Evolutionary conservation across 148 eudicot genomes (phyloP).

Genomic region (Spergularia bocconei): DNA sequence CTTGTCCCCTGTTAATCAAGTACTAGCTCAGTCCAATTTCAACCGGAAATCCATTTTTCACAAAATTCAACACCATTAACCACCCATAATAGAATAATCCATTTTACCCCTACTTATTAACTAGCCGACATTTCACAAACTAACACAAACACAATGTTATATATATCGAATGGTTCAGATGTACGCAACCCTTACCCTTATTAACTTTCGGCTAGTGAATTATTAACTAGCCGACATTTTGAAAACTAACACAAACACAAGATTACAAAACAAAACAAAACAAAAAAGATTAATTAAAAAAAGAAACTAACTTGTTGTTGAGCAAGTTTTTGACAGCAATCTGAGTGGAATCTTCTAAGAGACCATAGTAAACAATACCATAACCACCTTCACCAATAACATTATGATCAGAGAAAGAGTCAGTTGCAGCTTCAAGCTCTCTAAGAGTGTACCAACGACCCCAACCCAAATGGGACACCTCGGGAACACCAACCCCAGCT

Average conservation of each 20-base stretch:
- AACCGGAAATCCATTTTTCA: not conserved
- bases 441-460: slow-evolving; percentile 78
- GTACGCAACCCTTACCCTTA: not conserved
- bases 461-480: slow-evolving; percentile 81
- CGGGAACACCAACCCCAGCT: slow-evolving; percentile 31
- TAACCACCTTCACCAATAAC: slow-evolving; percentile 83
- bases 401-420: slow-evolving; percentile 53
- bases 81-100: not conserved
- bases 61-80: not conserved
- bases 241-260: not conserved
- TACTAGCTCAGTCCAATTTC: not conserved
- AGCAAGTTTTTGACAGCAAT: slow-evolving; percentile 76
- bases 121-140: not conserved
- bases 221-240: not conserved
- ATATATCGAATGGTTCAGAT: not conserved
- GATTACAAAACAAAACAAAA: not conserved
- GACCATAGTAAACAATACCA: slow-evolving; percentile 71
- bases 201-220: not conserved
- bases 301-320: slow-evolving; percentile 48
- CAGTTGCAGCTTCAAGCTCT: slow-evolving; percentile 64
- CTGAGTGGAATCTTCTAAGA: slow-evolving; percentile 45
- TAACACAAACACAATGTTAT: not conserved
- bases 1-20: slow-evolving; percentile 51
- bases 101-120: not conserved
- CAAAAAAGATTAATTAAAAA: not conserved